Base-by-base conservation (phyloP, 2,329 filamentous ascomycete species). In the Talaromyces sp. region DNA sequence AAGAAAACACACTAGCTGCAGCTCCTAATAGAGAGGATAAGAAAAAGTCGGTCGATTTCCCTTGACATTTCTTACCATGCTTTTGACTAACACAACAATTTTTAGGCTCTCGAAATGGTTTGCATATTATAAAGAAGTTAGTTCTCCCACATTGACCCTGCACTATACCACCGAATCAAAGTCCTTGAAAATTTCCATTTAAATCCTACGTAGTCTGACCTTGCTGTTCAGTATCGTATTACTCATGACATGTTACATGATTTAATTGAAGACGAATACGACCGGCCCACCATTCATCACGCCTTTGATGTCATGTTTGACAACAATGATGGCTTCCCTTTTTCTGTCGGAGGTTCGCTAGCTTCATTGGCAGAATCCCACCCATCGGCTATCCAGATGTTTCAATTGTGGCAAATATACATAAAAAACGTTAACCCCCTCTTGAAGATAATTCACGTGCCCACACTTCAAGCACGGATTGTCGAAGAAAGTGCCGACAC, bases 401-500 rank as follows among this genome's bases (percentile, higher is more conserved):
- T 75, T 58, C 63, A 63, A 32, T 66, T 75, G 5, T 90, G 88
- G 87, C 86, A 89, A 71, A 80, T 84, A n/a, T 90, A 88, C 67
- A 79, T 89, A 50, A 82, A 85, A 63, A 88, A 88, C 66, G 83
- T 90, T 65, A 85, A 90, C 65, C 86, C 87, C 0, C 70, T 90
- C 3, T 77, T 89, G 51, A 89, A 88, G 67, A 79, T 56, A 8
- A 56, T 14, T 5, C 54, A 56, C 67, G 82, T 84, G 0, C 85
- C 86, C 0, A 88, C 81, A 0, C 74, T 89, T 0, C 87, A 90
- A 67, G 76, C 75, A 19, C 81, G 82, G 55, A 81, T 90, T 46
- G 82, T 89, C 55, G 83, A 86, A 60, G 85, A 85, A 5, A 81
- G 81, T 32, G 60, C 38, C 38, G 63, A 21, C 63, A 67, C 21